Percentiles rank a stretch among this genome's conserved stretches.
These are phyloP conservation scores for Spathaspora boniae DNA, from an alignment of 805 yeast genomes.

Conservation along the genomic window DNA sequence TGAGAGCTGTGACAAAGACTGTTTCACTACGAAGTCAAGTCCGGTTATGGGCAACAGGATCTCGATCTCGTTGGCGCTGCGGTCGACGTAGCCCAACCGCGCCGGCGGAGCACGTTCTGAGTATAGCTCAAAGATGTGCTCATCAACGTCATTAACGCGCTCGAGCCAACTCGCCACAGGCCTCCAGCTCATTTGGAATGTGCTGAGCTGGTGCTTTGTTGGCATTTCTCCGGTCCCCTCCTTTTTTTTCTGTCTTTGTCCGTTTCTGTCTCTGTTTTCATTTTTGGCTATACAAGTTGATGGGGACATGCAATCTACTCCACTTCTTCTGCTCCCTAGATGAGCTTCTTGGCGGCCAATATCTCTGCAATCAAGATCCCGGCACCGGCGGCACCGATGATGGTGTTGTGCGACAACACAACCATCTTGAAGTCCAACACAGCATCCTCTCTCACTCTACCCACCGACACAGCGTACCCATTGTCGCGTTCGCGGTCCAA, in stretches of 20 bases:
- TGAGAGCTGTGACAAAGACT: conserved; percentile 31
- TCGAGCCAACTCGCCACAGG: conserved; percentile 15
- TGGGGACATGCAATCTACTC: background rate
- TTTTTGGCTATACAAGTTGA: background rate
- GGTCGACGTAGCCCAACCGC: conserved; percentile 36
- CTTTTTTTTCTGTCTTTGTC: conserved; percentile 6
- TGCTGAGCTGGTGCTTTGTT: background rate
- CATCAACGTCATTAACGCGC: conserved; percentile 18
- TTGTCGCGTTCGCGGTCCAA: conserved; percentile 92
- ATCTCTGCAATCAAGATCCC: conserved; percentile 95
- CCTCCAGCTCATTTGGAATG: background rate
- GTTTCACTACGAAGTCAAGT: conserved; percentile 27
- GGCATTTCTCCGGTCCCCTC: background rate
- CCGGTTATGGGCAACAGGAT: conserved; percentile 19
- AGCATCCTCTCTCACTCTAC: conserved; percentile 90
- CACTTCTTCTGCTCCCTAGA: conserved; percentile 43
- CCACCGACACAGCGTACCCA: conserved; percentile 93
- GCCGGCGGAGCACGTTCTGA: conserved; percentile 23
- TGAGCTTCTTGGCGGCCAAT: conserved; percentile 68
- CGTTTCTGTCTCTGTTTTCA: conserved; percentile 1
- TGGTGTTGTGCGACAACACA: conserved; percentile 93
- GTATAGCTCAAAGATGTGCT: conserved; percentile 32
- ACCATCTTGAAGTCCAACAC: conserved; percentile 95
- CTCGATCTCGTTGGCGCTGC: conserved; percentile 19
- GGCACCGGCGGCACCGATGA: conserved; percentile 98